Conservation (phyloP, 2,329 filamentous ascomycete species). For the Xenosphaeropsis pyriputrescens region DNA sequence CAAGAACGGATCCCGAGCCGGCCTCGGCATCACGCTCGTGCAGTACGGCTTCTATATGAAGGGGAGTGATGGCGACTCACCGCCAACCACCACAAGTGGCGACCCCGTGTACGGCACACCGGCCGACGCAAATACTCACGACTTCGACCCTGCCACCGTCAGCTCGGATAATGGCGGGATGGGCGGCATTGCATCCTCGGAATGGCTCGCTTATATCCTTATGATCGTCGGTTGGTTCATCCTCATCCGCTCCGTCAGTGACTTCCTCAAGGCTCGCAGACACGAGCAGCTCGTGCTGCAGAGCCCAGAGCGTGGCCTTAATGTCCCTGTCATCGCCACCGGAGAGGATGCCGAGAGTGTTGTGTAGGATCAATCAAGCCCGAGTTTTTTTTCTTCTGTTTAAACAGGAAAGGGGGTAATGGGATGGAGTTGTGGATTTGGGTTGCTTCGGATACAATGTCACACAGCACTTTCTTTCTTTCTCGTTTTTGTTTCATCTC, state of each 20-base stretch:
- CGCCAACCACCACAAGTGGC: constrained; percentile 22
- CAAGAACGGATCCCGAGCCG: constrained; percentile 91
- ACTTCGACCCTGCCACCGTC: constrained; percentile 66
- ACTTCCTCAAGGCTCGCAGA: constrained; percentile 74
- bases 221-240: constrained; percentile 99
- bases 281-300: constrained; percentile 90
- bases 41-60: constrained; percentile 98
- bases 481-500: too few species aligned
- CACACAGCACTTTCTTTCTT: too few species aligned
- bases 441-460: too few species aligned
- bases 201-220: constrained; percentile 82
- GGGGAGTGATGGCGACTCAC: constrained; percentile 28
- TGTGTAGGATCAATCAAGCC: too few species aligned
- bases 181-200: constrained; percentile 52
- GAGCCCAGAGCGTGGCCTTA: constrained; percentile 78
- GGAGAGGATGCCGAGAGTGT: constrained; percentile 68
- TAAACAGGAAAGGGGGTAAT: too few species aligned
- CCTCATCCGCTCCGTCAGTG: constrained; percentile 80
- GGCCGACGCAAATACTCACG: constrained; percentile 76
- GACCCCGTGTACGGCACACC: constrained; percentile 53
- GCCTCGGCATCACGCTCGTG: constrained; percentile 86
- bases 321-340: constrained; percentile 73
- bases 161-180: constrained; percentile 29
- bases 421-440: too few species aligned
- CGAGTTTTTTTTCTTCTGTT: too few species aligned